phyloP scores from a whole-genome alignment of 306 rosid genomes.

The Corylus americana region DNA sequence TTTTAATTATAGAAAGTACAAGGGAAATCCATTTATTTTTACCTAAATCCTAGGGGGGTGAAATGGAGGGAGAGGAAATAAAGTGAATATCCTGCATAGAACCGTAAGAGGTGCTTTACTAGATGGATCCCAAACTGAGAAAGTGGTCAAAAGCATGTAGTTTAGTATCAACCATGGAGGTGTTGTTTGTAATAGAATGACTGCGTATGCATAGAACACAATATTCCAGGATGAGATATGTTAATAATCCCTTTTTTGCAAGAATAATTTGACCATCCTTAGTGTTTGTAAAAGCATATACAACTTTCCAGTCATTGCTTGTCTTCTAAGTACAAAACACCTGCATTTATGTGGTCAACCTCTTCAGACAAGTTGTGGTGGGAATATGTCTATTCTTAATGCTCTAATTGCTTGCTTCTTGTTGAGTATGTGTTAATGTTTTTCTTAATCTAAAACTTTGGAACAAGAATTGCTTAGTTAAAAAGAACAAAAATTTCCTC shows the following conservation, averaged over 20 bases:
- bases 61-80: no score
- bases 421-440: background rate
- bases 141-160: no score
- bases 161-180: no score
- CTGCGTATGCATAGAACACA: no score
- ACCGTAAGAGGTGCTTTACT: no score
- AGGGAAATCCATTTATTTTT: no score
- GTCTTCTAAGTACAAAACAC: background rate
- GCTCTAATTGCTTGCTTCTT: background rate
- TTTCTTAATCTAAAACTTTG: background rate
- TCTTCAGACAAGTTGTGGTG: background rate
- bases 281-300: background rate
- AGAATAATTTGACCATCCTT: background rate
- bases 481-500: no score
- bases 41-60: no score
- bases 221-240: background rate
- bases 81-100: no score
- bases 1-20: no score
- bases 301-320: background rate
- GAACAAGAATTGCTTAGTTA: background rate
- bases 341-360: background rate
- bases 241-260: background rate
- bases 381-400: background rate
- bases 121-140: no score
- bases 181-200: no score